Evolutionary conservation across 2,329 filamentous ascomycete genomes (phyloP), one percentile per base, ranked within the genome.

Genomic region (Xylariales sp.): DNA sequence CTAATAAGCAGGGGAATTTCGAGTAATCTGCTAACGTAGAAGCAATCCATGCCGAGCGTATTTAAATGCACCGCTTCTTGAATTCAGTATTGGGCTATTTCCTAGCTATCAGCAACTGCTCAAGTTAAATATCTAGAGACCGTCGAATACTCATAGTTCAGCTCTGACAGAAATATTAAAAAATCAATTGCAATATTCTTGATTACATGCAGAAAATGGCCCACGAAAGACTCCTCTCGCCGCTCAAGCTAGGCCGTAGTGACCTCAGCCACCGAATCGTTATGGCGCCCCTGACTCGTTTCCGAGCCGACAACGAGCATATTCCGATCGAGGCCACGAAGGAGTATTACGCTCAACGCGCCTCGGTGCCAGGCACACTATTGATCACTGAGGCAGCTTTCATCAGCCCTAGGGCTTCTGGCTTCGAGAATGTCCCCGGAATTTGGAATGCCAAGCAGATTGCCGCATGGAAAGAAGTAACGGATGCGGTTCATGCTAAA

Each of bases 401-500:
- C 38, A 69, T 78, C 48, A 65, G 69, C 2, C 47, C 62, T 6
- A 59, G 61, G 48, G 67, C 58, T 29, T 67, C 70, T 33, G 69
- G 72, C 19, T 70, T 68, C 47, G 33, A 40, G 5, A 45, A 72
- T 46, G 63, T 69, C 4, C 75, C 77, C 0, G 74, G 72, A 16
- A 76, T 81, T 51, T 79, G 63, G 48, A 69, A 53, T 37, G 56
- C 65, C 4, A 62, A 59, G 24, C 74, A 78, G 47, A 63, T 77
- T 36, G 61, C 62, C 2, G 70, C 62, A 0, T 82, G 78, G 78
- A 72, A 68, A 40, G 57, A 65, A 29, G 60, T 81, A 37, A 77
- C 72, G 3, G 69, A 74, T 37, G 71, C 68, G 2, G 76, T 82
- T 3, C 78, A 83, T 56, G 61, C 61, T 21, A 74, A 76, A 50